phyloP scores from a whole-genome alignment of 2,329 filamentous ascomycete genomes.

The Lasiodiplodia hormozganensis region DNA sequence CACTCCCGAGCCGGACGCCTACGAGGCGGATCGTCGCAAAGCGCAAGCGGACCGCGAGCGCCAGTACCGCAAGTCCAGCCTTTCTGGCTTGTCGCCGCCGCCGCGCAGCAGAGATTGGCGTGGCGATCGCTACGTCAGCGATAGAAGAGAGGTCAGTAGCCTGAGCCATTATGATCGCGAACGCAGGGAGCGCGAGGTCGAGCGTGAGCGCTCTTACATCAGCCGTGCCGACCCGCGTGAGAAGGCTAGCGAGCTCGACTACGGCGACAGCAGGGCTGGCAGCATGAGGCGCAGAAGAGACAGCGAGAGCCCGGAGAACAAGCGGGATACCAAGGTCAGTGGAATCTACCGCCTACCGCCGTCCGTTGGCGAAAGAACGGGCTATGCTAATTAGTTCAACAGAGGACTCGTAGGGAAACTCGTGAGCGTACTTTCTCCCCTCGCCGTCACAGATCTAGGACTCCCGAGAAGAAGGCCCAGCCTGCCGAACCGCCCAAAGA shows the following conservation, averaged over 20 bases:
- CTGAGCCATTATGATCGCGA: constrained; percentile 81
- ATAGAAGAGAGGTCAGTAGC: constrained; percentile 67
- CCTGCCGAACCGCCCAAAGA: constrained; percentile 50
- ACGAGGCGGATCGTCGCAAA: constrained; percentile 93
- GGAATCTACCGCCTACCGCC: neutral
- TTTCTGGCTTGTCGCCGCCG: constrained; percentile 66
- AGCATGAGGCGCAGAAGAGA: constrained; percentile 74
- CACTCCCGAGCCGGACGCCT: constrained; percentile 89
- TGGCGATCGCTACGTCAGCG: constrained; percentile 44
- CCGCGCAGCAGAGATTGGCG: constrained; percentile 50
- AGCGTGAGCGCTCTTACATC: constrained; percentile 86
- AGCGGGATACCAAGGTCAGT: constrained; percentile 53
- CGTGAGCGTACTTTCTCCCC: constrained; percentile 66
- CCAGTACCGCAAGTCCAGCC: constrained; percentile 83
- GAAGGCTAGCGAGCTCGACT: constrained; percentile 86
- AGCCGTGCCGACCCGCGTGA: constrained; percentile 80
- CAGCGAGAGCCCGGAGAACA: constrained; percentile 61
- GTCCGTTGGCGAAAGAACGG: neutral
- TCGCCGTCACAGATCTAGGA: constrained; percentile 64
- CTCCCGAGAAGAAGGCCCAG: constrained; percentile 52
- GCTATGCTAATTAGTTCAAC: constrained; percentile 30
- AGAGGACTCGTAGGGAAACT: constrained; percentile 43
- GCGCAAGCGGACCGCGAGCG: constrained; percentile 93
- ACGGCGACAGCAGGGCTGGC: constrained; percentile 73
- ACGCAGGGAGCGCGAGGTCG: constrained; percentile 84